These are phyloP conservation scores for Terfezia claveryi DNA, from an alignment of 495 filamentous ascomycete species.

Conservation along the genomic window DNA sequence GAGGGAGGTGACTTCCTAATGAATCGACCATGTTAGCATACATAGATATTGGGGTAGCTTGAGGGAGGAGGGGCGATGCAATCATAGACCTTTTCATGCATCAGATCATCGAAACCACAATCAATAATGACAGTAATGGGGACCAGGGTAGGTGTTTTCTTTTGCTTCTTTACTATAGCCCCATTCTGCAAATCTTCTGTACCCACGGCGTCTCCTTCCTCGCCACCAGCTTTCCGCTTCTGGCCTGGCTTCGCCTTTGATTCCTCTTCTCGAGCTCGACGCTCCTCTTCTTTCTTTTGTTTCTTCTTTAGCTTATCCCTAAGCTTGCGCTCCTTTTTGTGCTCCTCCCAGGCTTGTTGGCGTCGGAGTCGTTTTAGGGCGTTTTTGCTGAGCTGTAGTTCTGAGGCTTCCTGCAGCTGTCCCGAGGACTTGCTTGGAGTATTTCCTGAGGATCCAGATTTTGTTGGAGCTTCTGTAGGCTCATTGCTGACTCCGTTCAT, in stretches of 20 bases:
- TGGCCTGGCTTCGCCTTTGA: background rate
- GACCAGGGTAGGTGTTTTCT: slow-evolving; percentile 10
- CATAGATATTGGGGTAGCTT: background rate
- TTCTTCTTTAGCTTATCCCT: slow-evolving; percentile 54
- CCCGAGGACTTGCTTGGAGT: background rate
- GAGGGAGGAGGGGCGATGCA: too few species aligned
- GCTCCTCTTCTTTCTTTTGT: slow-evolving; percentile 13
- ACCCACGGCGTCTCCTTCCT: background rate
- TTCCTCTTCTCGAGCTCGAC: slow-evolving; percentile 5
- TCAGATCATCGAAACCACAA: slow-evolving; percentile 77
- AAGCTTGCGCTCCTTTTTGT: slow-evolving; percentile 42
- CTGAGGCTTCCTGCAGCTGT: background rate
- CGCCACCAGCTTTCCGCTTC: background rate
- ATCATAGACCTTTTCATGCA: slow-evolving; percentile 36
- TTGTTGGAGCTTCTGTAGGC: too few species aligned
- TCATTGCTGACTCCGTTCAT: too few species aligned
- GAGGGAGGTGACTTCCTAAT: slow-evolving; percentile 52
- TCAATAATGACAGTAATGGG: slow-evolving; percentile 70
- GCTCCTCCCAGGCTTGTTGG: slow-evolving; percentile 43
- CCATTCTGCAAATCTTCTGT: background rate
- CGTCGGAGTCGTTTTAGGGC: slow-evolving; percentile 40
- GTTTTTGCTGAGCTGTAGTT: background rate
- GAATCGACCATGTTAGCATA: background rate
- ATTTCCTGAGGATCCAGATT: too few species aligned
- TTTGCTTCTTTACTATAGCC: background rate